These are phyloP conservation scores for Laburnicola sp. DNA, from an alignment of 2,329 filamentous ascomycete genomes.

Conservation along the genomic window DNA sequence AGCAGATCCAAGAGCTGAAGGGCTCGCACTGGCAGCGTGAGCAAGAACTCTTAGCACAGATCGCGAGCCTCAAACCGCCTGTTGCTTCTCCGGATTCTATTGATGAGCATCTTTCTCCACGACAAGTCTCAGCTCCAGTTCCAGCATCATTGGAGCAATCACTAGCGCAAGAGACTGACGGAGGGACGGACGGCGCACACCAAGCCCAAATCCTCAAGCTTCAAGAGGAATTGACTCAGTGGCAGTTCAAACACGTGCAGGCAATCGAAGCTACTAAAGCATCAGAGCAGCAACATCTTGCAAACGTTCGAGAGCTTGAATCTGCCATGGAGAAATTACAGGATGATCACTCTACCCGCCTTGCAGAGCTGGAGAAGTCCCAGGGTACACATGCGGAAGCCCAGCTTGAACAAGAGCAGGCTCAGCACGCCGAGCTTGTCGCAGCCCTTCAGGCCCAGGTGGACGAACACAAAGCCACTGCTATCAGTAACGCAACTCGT, in stretches of 20 bases:
- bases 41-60: constrained; percentile 70
- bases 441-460: constrained; percentile 71
- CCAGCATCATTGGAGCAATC: constrained; percentile 13
- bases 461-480: constrained; percentile 75
- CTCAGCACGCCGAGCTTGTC: constrained; percentile 56
- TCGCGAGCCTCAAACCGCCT: constrained; percentile 67
- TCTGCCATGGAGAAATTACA: constrained; percentile 52
- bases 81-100: constrained; percentile 38
- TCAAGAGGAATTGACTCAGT: constrained; percentile 70
- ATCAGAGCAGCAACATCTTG: constrained; percentile 72
- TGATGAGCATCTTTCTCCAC: constrained; percentile 26
- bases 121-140: constrained; percentile 12
- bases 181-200: constrained; percentile 45
- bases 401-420: constrained; percentile 46
- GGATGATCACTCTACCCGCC: constrained; percentile 33
- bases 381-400: constrained; percentile 32
- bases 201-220: constrained; percentile 66
- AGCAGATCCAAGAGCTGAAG: constrained; percentile 73
- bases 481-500: constrained; percentile 68
- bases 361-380: constrained; percentile 37
- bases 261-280: constrained; percentile 70
- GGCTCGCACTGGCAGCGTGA: constrained; percentile 74
- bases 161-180: constrained; percentile 29
- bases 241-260: constrained; percentile 75
- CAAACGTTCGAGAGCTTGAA: constrained; percentile 75